Conservation (phyloP, 257 asterid species). For the Echites panduratus region DNA sequence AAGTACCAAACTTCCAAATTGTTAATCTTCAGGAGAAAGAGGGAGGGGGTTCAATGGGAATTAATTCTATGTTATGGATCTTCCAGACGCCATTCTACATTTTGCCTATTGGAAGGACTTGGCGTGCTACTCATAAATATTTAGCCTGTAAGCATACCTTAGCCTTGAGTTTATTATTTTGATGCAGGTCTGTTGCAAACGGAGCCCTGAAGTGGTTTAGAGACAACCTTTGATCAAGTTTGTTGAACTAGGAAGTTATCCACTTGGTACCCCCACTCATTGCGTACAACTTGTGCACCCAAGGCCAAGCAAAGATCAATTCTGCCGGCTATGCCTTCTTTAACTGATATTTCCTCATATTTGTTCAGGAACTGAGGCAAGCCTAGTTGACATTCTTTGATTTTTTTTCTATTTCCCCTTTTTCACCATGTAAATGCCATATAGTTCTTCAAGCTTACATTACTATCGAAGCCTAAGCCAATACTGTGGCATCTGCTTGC, state of each 20-base stretch:
- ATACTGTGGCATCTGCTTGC: not conserved
- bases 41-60: too few species aligned
- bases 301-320: not conserved
- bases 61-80: too few species aligned
- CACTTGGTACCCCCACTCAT: not conserved
- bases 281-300: not conserved
- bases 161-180: not conserved
- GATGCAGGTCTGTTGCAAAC: conserved; percentile 59
- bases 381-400: conserved; percentile 13
- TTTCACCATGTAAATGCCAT: conserved; percentile 11
- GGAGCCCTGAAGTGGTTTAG: conserved; percentile 76
- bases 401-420: not conserved
- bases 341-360: not conserved
- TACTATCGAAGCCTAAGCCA: not conserved
- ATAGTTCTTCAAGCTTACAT: not conserved
- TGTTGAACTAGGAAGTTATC: not conserved
- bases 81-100: too few species aligned
- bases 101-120: not conserved
- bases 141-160: conserved; percentile 2
- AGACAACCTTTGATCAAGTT: conserved; percentile 38
- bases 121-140: not conserved
- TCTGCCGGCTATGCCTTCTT: not conserved
- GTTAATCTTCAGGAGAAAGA: not conserved
- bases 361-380: conserved; percentile 3
- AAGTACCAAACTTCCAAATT: not conserved